Evolutionary conservation across 179 eudicot genomes (phyloP), one percentile per base, ranked within the genome.

Genomic region (Sideroxylon spinosum): DNA sequence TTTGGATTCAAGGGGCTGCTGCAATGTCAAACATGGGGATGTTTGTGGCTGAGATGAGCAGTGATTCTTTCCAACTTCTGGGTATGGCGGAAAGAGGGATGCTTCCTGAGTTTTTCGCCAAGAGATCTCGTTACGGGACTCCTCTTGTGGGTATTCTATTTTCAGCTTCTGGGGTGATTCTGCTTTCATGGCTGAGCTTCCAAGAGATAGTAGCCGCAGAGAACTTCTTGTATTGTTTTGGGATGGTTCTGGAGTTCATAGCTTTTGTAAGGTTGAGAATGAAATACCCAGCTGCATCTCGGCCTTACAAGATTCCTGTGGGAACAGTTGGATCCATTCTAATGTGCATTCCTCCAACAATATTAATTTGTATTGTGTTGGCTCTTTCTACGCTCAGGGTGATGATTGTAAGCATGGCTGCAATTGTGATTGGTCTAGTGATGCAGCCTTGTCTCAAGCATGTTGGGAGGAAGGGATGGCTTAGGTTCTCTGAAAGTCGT

Each of bases 81-180:
- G 82, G 82, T 49, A 80, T 80, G 82, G 82, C 82, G 1, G 82
- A 80, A 22, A 66, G 82, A 75, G 82, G 82, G 76, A 75, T 80
- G 82, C 78, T 80, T 53, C 82, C 82, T 1, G 64, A 76, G 6
- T 67, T 80, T 46, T 80, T 80, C 0, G 76, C 79, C 13, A 80
- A 75, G 73, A 80, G 82, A 75, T 80, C 79, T 59, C 55, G 48
- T 56, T 68, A 80, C 7, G 82, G 82, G 48, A 80, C 79, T 20
- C 82, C 82, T 23, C 17, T 74, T 11, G 61, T 49, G 1, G 82
- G 79, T 20, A 75, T 80, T 46, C 60, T 80, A 23, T 75, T 75
- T 50, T 80, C 82, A 14, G 76, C 79, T 69, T 80, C 79, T 12
- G 79, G 82, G 1, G 76, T 75, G 25, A 29, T 80, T 57, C 20